Evolutionary conservation across 768 basidiomycete genomes (phyloP), one percentile per base, ranked within the genome.

Genomic region (Lactarius deliciosus): DNA sequence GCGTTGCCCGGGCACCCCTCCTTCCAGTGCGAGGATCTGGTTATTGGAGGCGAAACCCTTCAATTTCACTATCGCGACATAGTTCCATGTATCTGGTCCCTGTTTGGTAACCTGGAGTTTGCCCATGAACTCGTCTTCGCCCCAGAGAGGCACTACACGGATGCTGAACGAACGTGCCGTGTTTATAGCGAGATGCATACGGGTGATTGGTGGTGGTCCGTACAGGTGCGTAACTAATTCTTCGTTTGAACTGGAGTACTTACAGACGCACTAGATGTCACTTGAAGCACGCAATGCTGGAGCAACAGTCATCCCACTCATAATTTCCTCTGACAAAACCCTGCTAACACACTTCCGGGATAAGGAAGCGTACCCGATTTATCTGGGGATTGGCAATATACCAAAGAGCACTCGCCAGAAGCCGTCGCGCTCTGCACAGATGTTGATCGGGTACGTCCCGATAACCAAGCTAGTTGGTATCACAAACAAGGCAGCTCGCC

Each of bases 331-430:
- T 4, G n/a, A 47, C 45, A 47, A 47, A 11, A 47, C 45, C 0
- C 20, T 10, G 10, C 45, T 47, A 9, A 64, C 68, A 0, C 13
- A 62, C 1, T 71, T 71, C 28, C n/a, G 58, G 0, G 53, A 50
- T 32, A 71, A 71, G 15, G 20, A 32, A 0, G 70, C 68, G 3
- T 71, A 71, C 57, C 68, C 70, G 9, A 55, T 71, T 0, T 71
- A 69, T 34, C 2, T 71, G 1, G 66, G 65, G 1, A 65, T 71
- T 20, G 65, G 70, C 20, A 71, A 71, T 20, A 38, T 56, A 69
- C 73, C 20, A 53, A 72, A 61, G 70, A 72, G 9, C 9, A n/a
- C n/a, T 11, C n/a, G n/a, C n/a, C n/a, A 10, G 2, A 47, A 47
- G 10, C 45, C 45, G 4, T 47, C 10, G 8, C 45, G 4, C 4